A percentile compares a stretch with the other conserved stretches of the same genome.
Conservation (phyloP, 2,329 filamentous ascomycete genomes). For the Aspergillus phoenicis region DNA sequence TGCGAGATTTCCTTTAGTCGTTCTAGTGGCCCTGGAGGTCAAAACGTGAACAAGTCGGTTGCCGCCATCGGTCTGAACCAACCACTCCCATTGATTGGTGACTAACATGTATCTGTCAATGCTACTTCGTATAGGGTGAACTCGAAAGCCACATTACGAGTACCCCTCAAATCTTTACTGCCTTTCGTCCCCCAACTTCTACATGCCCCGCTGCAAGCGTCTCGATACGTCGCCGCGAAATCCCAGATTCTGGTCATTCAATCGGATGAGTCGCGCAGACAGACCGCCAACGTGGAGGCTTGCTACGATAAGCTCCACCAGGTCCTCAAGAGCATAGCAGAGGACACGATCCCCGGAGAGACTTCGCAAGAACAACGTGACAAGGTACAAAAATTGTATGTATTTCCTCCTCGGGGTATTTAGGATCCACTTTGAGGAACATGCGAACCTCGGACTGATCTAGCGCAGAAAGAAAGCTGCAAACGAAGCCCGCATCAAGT, state of each 20-base stretch:
- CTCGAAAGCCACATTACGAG: constrained; percentile 66
- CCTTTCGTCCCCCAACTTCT: constrained; percentile 57
- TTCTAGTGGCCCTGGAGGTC: constrained; percentile 66
- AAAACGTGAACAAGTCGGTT: constrained; percentile 69
- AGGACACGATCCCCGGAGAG: constrained; percentile 59
- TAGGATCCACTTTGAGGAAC: background rate
- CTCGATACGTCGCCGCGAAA: constrained; percentile 58
- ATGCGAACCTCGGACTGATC: constrained; percentile 5
- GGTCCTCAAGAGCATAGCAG: constrained; percentile 56
- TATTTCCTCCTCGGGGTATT: background rate
- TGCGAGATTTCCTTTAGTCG: constrained; percentile 64
- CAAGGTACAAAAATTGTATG: constrained; percentile 58
- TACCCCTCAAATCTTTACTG: constrained; percentile 56
- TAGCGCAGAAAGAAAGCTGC: constrained; percentile 56
- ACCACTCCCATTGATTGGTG: background rate
- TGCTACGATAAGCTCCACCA: constrained; percentile 62
- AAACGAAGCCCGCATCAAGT: constrained; percentile 59
- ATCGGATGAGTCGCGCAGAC: constrained; percentile 64
- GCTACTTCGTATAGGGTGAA: constrained; percentile 55
- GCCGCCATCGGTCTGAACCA: constrained; percentile 9
- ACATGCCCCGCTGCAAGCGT: constrained; percentile 54
- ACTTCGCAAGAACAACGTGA: constrained; percentile 59
- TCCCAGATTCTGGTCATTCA: constrained; percentile 62
- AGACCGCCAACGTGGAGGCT: constrained; percentile 60
- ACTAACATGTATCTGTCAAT: background rate